Base-by-base conservation (phyloP, 306 rosid species). In the Ammopiptanthus mongolicus region DNA sequence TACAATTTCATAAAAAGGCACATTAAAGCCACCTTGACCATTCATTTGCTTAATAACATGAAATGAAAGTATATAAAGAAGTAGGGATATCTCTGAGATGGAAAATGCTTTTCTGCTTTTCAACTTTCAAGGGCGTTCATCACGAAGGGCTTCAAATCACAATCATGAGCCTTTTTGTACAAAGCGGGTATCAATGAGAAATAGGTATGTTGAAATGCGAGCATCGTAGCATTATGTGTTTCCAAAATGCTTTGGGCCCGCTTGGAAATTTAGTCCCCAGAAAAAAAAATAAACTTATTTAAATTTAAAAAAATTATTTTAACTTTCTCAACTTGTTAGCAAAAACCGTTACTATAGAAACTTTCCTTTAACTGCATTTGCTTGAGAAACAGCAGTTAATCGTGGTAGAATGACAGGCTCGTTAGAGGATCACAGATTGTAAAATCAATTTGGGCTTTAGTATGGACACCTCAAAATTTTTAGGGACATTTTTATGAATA, bases 11-110 rank as follows among this genome's bases (percentile, higher is more conserved):
- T 18, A 58, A 48, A 75, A 69, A 70, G 81, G 64, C 7, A 15
- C 36, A 17, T 44, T 8, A 65, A 51, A 41, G 67, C 78, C 80
- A 71, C 82, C 25, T 65, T 72, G 87, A 83, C 84, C 79, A 69
- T 83, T 86, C 85, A 76, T 80, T 63, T 63, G 77, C 69, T 44
- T 78, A 17, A 46, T 81, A 77, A 74, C 58, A 34, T 31, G 69
- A 81, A 64, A 34, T 31, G 69, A 81, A 64, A 78, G 69, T 65
- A 76, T 65, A 67, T 34, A 44, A 67, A 23, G 60, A 25, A 36
- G 73, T 72, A 78, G 85, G 85, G 79, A 42, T 50, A 76, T 18
- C 48, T 1, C 22, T 33, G 23, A 62, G 41, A 53, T 28, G 79
- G 72, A 77, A 77, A 76, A 66, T 71, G 75, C 52, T 81, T 33